These are phyloP conservation scores for Zizania latifolia DNA, from an alignment of 176 grass and related monocot genomes.

Conservation along the genomic window DNA sequence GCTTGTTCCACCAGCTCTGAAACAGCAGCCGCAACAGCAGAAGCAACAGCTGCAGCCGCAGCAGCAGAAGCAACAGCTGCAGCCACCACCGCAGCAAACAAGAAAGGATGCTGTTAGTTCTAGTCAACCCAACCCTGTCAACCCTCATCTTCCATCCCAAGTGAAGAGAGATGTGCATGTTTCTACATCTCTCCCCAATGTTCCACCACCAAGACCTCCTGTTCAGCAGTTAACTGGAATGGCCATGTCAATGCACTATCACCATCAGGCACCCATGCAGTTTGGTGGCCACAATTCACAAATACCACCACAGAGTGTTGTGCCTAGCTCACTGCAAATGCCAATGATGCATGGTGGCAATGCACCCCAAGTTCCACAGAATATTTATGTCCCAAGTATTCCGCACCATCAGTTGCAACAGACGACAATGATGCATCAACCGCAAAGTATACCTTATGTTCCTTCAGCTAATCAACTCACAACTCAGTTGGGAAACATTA, in stretches of 20 bases:
- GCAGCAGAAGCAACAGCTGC: not conserved
- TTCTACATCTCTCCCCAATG: conserved; percentile 28
- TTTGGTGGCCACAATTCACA: conserved; percentile 60
- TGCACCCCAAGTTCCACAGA: conserved; percentile 54
- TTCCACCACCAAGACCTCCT: conserved; percentile 32
- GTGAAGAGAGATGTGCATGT: conserved; percentile 39
- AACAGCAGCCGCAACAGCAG: conserved; percentile 54
- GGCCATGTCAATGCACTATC: conserved; percentile 44
- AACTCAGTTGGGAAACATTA: conserved; percentile 59
- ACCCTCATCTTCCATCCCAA: conserved; percentile 41
- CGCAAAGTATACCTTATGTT: conserved; percentile 53
- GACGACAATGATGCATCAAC: conserved; percentile 77
- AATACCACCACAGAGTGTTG: conserved; percentile 51
- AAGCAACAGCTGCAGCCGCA: too few relatives aligned
- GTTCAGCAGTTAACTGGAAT: conserved; percentile 37
- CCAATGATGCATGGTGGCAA: conserved; percentile 58
- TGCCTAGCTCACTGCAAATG: conserved; percentile 74
- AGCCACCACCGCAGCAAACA: conserved; percentile 23
- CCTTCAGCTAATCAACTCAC: conserved; percentile 46
- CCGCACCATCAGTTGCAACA: conserved; percentile 61
- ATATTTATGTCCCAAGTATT: conserved; percentile 62
- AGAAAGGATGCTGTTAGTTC: conserved; percentile 38
- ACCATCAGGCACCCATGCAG: conserved; percentile 61
- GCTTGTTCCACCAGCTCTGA: conserved; percentile 38
- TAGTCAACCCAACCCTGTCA: conserved; percentile 39